phyloP scores from a whole-genome alignment of 108 stramenopile genomes.

The Cyclostephanos tholiformis region DNA sequence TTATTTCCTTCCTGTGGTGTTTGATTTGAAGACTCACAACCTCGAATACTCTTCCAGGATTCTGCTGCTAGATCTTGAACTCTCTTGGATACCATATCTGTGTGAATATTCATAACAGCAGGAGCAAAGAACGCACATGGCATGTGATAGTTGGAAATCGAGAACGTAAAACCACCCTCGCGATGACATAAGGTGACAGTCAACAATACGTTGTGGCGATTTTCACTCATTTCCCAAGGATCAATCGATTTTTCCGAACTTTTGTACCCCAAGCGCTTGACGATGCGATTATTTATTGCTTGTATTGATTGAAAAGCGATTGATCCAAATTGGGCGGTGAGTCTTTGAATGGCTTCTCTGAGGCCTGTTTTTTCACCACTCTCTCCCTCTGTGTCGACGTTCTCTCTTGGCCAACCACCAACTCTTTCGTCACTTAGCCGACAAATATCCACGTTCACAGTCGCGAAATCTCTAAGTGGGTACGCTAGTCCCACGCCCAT shows the following conservation, averaged over 20 bases:
- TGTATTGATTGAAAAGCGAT: constrained; percentile 15
- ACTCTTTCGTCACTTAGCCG: constrained; percentile 67
- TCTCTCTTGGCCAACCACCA: constrained; percentile 73
- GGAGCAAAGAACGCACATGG: constrained; percentile 93
- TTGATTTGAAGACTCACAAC: background rate
- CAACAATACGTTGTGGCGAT: constrained; percentile 74
- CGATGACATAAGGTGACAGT: constrained; percentile 63
- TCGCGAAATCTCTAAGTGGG: constrained; percentile 61
- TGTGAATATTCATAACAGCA: constrained; percentile 83
- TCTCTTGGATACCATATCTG: constrained; percentile 68
- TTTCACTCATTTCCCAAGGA: constrained; percentile 78
- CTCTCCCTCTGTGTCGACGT: constrained; percentile 16
- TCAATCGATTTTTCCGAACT: constrained; percentile 39
- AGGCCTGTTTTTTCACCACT: background rate
- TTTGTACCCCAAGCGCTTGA: constrained; percentile 17
- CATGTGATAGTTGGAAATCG: constrained; percentile 96
- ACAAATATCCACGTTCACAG: constrained; percentile 70
- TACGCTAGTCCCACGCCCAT: constrained; percentile 86
- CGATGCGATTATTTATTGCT: constrained; percentile 12
- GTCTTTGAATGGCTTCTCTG: constrained; percentile 8
- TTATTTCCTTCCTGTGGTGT: background rate
- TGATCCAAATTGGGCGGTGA: constrained; percentile 12
- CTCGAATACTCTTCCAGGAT: constrained; percentile 13
- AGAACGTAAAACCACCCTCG: constrained; percentile 50
- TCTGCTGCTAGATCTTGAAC: constrained; percentile 46